Percentiles rank a stretch among this genome's conserved stretches.
Conservation (phyloP, 129 eudicot genomes). For the Helianthus tuberosus region DNA sequence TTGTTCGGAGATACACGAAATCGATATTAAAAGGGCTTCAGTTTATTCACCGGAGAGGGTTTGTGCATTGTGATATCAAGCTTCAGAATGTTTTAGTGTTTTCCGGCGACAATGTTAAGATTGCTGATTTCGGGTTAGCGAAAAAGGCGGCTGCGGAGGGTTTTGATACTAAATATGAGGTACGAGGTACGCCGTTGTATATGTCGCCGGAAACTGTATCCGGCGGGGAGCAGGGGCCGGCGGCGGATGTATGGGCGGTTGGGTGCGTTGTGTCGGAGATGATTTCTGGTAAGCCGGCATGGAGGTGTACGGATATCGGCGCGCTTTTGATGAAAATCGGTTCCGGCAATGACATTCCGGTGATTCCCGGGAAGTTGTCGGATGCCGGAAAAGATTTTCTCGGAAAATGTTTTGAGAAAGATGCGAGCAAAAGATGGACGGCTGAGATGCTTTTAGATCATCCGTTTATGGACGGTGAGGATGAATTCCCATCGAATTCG, state of each 20-base stretch:
- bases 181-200: constrained; percentile 74
- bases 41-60: constrained; percentile 32
- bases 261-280: constrained; percentile 83
- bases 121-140: constrained; percentile 48
- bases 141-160: constrained; percentile 9
- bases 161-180: constrained; percentile 16
- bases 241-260: constrained; percentile 83
- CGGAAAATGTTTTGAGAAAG: constrained; percentile 57
- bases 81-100: constrained; percentile 32
- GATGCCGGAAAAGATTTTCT: constrained; percentile 75
- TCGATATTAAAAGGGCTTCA: constrained; percentile 33
- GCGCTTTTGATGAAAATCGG: constrained; percentile 56
- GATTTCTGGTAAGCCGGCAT: constrained; percentile 66
- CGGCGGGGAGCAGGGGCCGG: constrained; percentile 52
- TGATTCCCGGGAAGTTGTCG: constrained; percentile 50
- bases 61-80: constrained; percentile 47
- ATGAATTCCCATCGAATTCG: constrained; percentile 29
- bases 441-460: constrained; percentile 86
- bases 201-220: constrained; percentile 81
- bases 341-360: constrained; percentile 53
- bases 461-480: constrained; percentile 49
- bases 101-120: constrained; percentile 16
- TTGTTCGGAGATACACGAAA: constrained; percentile 20
- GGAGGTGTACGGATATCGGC: constrained; percentile 47
- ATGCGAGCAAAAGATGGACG: constrained; percentile 79